Percentiles rank a stretch among this genome's conserved stretches.
Evolutionary conservation across 495 filamentous ascomycete species (phyloP).

Genomic region (Lasiosphaeris hirsuta): DNA sequence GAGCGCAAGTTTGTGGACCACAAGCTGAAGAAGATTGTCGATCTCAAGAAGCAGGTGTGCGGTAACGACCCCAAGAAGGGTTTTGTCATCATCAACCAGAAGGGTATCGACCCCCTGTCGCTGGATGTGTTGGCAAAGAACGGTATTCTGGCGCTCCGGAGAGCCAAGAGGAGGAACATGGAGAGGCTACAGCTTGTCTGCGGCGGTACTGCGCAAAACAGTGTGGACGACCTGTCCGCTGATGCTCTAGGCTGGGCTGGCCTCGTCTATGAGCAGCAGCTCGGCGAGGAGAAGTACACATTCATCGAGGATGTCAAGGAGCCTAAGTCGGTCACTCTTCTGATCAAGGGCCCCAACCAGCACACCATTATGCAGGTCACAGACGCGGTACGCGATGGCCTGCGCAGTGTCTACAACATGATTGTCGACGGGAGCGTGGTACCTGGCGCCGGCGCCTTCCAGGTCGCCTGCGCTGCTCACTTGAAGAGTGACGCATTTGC

Average conservation of each 20-base stretch:
- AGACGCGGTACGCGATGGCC: constrained; percentile 94
- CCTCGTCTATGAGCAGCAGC: constrained; percentile 92
- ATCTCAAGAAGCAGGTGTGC: constrained; percentile 97
- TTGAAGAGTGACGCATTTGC: constrained; percentile 76
- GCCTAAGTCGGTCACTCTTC: constrained; percentile 94
- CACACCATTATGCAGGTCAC: constrained; percentile 96
- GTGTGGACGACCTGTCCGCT: constrained; percentile 85
- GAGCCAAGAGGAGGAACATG: constrained; percentile 98
- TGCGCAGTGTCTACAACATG: constrained; percentile 96
- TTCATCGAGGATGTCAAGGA: constrained; percentile 99
- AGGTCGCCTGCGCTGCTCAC: constrained; percentile 89
- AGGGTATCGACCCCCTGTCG: constrained; percentile 95
- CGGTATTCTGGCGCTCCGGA: constrained; percentile 86
- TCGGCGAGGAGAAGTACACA: constrained; percentile 98
- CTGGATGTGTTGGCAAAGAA: constrained; percentile 97
- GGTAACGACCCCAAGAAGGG: constrained; percentile 91
- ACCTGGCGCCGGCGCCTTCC: constrained; percentile 92
- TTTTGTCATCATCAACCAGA: constrained; percentile 98
- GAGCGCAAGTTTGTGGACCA: constrained; percentile 94
- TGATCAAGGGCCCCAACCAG: constrained; percentile 96
- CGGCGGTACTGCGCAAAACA: constrained; percentile 89
- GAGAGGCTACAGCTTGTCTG: constrained; percentile 93
- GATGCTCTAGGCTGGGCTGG: constrained; percentile 96
- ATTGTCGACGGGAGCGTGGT: constrained; percentile 95
- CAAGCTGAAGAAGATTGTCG: constrained; percentile 96